Evolutionary conservation across 192 early-diverging fungal species (phyloP), one percentile per base, ranked within the genome.

Genomic region (Coemansia sp.): DNA sequence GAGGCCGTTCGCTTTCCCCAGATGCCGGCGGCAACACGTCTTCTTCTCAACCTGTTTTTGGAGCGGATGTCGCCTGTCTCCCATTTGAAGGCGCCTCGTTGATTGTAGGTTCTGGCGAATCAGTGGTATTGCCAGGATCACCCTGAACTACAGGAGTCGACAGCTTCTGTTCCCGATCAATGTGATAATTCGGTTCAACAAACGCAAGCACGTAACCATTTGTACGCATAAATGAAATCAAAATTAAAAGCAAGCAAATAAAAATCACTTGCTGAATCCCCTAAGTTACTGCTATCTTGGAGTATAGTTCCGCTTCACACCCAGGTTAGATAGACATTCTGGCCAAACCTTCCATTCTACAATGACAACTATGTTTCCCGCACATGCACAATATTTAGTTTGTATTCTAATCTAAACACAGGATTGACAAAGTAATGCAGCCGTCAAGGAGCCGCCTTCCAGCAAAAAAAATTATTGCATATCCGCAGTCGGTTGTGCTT

Each of bases 81-180:
- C 68, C 68, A 0, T 39, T 48, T 3, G 66, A 73, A 16, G 61
- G 71, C 54, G 64, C 70, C 18, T 60, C 77, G 7, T 56, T 78
- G 40, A 65, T 74, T 40, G 72, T 71, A 13, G 77, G 72, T 36
- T 74, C 72, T 40, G 77, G 63, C 52, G 77, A 79, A 51, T 74
- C 72, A 10, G 67, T 69, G 12, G 47, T 26, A 26, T 18, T 63
- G 10, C 70, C 70, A 4, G 59, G 58, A 48, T 68, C 71, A 10
- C 76, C 70, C 5, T 77, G 45, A 66, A 10, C 8, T 16, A 1
- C 15, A 7, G 13, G 12, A 54, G 9, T 8, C 22, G 1, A 22
- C 22, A 1, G 6, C 19, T 52, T 26, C 1, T 26, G 26, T 26
- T 3, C 26, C 3, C 3, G 26, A 2, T 26, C 3, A 3, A 3